Evolutionary conservation across 2,329 filamentous ascomycete genomes (phyloP).

Genomic region (Botryotinia calthae): DNA sequence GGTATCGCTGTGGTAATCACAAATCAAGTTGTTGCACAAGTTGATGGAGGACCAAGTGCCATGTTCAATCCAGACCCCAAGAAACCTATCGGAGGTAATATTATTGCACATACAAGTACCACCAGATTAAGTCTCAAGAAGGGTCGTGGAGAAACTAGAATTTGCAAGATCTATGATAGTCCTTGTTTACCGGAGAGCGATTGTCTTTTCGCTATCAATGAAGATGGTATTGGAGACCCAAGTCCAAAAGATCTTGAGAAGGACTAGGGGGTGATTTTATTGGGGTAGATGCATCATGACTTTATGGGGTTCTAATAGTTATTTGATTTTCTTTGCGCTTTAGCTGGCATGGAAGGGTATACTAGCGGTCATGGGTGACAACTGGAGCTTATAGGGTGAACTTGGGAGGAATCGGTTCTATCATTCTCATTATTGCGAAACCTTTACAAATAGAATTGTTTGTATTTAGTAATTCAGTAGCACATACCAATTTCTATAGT

Average conservation of each 20-base stretch:
- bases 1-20: constrained; percentile 98
- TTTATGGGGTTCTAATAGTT: neutral
- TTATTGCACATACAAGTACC: constrained; percentile 96
- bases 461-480: constrained; percentile 12
- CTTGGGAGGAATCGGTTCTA: neutral
- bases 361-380: constrained; percentile 24
- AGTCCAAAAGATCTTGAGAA: constrained; percentile 94
- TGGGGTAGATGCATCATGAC: neutral
- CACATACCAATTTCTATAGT: neutral
- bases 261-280: constrained; percentile 44
- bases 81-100: constrained; percentile 98
- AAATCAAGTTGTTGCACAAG: constrained; percentile 97
- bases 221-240: constrained; percentile 94
- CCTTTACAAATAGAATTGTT: neutral
- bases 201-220: constrained; percentile 93
- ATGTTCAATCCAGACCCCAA: constrained; percentile 99
- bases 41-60: constrained; percentile 89
- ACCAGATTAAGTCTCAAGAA: constrained; percentile 95
- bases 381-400: neutral
- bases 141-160: constrained; percentile 88
- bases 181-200: constrained; percentile 96
- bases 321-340: constrained; percentile 7
- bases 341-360: constrained; percentile 13
- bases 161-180: constrained; percentile 99
- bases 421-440: constrained; percentile 10